phyloP scores from a whole-genome alignment of 306 rosid genomes.

The Arachis hypogaea region DNA sequence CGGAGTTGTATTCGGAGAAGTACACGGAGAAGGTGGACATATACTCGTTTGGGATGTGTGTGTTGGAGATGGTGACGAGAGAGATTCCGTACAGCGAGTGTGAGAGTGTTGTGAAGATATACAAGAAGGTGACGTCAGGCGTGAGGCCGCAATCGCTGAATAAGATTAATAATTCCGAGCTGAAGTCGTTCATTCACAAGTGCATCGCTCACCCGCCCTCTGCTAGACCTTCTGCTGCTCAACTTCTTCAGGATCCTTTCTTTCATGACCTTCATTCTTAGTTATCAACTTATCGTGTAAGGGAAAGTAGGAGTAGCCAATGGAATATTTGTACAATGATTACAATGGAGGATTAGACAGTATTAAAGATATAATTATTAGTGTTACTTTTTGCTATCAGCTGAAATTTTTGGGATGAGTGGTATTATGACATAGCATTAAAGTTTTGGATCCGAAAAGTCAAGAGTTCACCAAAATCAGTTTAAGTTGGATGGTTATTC shows the following conservation, averaged over 20 bases:
- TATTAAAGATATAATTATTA: too few relatives aligned
- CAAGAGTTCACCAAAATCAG: too few relatives aligned
- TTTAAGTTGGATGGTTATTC: too few relatives aligned
- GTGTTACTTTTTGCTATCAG: too few relatives aligned
- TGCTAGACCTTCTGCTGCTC: constrained; percentile 74
- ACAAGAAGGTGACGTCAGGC: constrained; percentile 77
- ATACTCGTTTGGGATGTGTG: constrained; percentile 90
- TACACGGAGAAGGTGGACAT: constrained; percentile 89
- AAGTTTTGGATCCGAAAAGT: too few relatives aligned
- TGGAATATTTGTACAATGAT: too few relatives aligned
- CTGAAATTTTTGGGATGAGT: too few relatives aligned
- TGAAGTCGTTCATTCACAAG: constrained; percentile 69
- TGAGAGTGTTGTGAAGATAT: constrained; percentile 78
- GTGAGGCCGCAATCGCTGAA: constrained; percentile 64
- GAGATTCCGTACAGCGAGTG: constrained; percentile 91
- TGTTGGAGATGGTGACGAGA: constrained; percentile 80
- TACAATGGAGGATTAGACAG: too few relatives aligned
- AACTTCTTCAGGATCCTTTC: constrained; percentile 72
- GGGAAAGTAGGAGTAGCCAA: too few relatives aligned
- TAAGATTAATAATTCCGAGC: constrained; percentile 59
- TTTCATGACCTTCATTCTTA: constrained; percentile 45
- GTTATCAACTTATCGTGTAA: too few relatives aligned
- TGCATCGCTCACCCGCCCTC: constrained; percentile 64
- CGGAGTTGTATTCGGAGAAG: constrained; percentile 74
- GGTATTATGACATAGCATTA: too few relatives aligned